Evolutionary conservation across 805 yeast genomes (phyloP), one percentile per base, ranked within the genome.

Genomic region (Schwanniomyces vanrijiae): DNA sequence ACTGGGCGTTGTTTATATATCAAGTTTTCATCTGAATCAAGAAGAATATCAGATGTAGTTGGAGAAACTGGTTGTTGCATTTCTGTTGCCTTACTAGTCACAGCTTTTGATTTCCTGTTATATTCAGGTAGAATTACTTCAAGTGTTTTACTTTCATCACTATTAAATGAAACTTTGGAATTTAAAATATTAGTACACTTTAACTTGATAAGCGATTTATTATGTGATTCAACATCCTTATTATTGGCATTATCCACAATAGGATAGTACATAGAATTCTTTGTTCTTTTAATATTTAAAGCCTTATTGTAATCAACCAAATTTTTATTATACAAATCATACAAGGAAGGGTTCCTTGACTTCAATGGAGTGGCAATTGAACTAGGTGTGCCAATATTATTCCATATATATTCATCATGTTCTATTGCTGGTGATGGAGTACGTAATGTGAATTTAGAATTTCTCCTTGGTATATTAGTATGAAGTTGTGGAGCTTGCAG

Each of bases 401-500:
- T 49, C 62, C 66, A 61, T 38, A 47, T 41, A 45, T 58, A 59
- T 20, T 68, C 74, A 21, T 69, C 73, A 22, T 53, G 44, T 44
- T 68, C 73, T 7, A 66, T 41, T 6, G 66, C 71, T 1, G 73
- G 73, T 4, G 73, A 66, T 8, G 71, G 72, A 0, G 71, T 60
- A 46, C 71, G 55, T 34, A 68, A 48, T 29, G 71, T 59, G 26
- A 65, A 69, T 4, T 63, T 50, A 1, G 71, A 62, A 34, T 49
- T 59, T 43, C 59, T 49, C 40, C 61, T 60, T 8, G 62, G 38
- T 24, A 58, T 42, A 38, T 58, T 53, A 8, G 59, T 59, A 26
- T 45, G 44, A 14, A 29, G 40, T 1, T 56, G 57, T 13, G 47
- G 51, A 4, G 61, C 55, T 11, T 47, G 48, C 35, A 31, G 35